phyloP scores from a whole-genome alignment of 73 alveolate species.

The Blepharisma japonicum region DNA sequence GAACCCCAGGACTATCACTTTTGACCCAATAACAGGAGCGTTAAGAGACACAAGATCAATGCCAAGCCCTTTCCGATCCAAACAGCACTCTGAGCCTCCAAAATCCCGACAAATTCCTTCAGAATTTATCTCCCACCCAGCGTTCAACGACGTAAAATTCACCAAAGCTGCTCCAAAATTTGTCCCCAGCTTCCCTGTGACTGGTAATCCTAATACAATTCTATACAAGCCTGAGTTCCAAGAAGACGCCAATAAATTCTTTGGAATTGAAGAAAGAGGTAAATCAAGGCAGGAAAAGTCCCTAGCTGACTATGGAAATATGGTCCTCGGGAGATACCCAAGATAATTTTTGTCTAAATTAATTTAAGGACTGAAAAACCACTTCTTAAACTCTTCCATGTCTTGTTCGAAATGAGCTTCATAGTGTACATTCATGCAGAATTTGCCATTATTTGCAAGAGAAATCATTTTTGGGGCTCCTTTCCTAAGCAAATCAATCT shows the following conservation, averaged over 20 bases:
- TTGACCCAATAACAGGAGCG: conserved; percentile 17
- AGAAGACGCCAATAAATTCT: too few relatives aligned
- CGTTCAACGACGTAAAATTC: background rate
- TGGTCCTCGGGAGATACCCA: too few relatives aligned
- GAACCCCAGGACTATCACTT: background rate
- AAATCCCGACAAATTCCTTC: too few relatives aligned
- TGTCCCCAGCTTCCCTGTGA: background rate
- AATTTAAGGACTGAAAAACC: conserved; percentile 15
- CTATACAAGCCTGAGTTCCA: too few relatives aligned
- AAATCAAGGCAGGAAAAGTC: too few relatives aligned
- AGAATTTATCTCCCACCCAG: background rate
- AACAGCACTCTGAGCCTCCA: too few relatives aligned
- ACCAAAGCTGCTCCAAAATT: background rate
- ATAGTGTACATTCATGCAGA: conserved; percentile 57
- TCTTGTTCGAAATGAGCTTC: conserved; percentile 53
- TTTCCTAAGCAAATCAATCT: background rate
- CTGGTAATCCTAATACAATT: background rate
- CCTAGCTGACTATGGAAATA: too few relatives aligned
- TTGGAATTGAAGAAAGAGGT: too few relatives aligned
- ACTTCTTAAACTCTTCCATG: conserved; percentile 38
- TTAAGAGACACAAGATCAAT: background rate
- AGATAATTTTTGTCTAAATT: background rate
- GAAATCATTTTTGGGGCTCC: conserved; percentile 18
- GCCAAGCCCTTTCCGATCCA: too few relatives aligned
- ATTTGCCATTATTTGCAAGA: conserved; percentile 21